Evolutionary conservation across 1,139 yeast genomes (phyloP), one percentile per base, ranked within the genome.

Genomic region (Taphrina flavorubra): DNA sequence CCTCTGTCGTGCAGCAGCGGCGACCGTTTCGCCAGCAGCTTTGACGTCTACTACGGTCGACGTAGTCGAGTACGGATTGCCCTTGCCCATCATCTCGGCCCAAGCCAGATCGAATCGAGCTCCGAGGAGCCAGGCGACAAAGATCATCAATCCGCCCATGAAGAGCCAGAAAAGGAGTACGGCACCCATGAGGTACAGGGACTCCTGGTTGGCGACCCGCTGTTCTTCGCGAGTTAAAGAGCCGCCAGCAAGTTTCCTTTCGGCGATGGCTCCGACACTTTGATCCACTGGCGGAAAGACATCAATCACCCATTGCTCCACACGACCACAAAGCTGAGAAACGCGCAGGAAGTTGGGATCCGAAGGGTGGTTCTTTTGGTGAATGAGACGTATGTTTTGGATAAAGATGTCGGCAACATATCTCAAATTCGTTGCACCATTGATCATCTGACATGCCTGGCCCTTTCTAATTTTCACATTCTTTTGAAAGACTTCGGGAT

Each of bases 401-500:
- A 87, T 85, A 82, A 95, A 95, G 57, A 92, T 85, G 13, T 81
- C 81, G 59, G 89, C 88, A 55, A 91, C 94, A 2, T 90, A 92
- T 55, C 86, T 86, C 77, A 90, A 85, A 2, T 91, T 87, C 77
- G 92, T 85, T 59, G 94, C 83, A 70, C 85, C 81, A 72, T 90
- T 81, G 72, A 95, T 92, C 75, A 95, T 83, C 72, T 84, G 81
- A 75, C 72, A 70, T 6, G 99, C 88, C 49, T 90, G 86, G n/a
- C 97, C 97, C 79, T 90, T 90, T 79, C 98, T 86, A 77, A 95
- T 89, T 81, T 95, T 95, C 72, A 94, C 89, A 75, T 90, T 87
- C 51, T 79, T 78, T 65, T 86, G 84, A 75, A 94, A 85, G 2
- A 94, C 89, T 4, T 81, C 78, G 10, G 88, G 87, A 79, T 95